These are phyloP conservation scores for Priceomyces medius DNA, from an alignment of 805 yeast species.

Conservation along the genomic window DNA sequence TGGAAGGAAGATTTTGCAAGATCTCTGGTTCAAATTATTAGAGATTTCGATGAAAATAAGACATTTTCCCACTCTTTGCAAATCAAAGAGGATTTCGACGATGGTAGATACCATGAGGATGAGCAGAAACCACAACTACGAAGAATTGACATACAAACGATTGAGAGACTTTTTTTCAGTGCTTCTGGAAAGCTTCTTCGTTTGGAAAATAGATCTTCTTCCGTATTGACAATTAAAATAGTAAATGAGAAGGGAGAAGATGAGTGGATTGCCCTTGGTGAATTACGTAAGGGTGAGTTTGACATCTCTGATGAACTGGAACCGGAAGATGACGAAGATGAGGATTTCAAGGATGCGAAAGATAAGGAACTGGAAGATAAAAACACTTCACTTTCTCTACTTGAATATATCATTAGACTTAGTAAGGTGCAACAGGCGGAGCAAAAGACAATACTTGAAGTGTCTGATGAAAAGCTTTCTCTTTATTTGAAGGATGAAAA, in stretches of 20 bases:
- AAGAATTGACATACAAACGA: slow-evolving; percentile 35
- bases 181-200: slow-evolving; percentile 67
- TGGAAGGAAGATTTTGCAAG: slow-evolving; percentile 77
- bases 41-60: slow-evolving; percentile 17
- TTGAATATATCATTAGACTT: slow-evolving; percentile 64
- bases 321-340: slow-evolving; percentile 25
- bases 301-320: slow-evolving; percentile 25
- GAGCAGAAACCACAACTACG: slow-evolving; percentile 39
- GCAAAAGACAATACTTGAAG: slow-evolving; percentile 48
- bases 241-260: slow-evolving; percentile 15
- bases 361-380: slow-evolving; percentile 9
- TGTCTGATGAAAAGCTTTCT: slow-evolving; percentile 65
- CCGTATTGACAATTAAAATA: slow-evolving; percentile 65
- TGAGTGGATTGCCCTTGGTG: slow-evolving; percentile 57
- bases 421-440: slow-evolving; percentile 61
- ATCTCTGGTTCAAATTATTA: slow-evolving; percentile 43
- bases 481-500: slow-evolving; percentile 61
- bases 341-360: slow-evolving; percentile 16
- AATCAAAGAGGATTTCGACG: slow-evolving; percentile 61
- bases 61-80: slow-evolving; percentile 44
- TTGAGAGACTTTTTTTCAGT: slow-evolving; percentile 60
- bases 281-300: slow-evolving; percentile 21
- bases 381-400: slow-evolving; percentile 47
- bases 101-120: slow-evolving; percentile 65
- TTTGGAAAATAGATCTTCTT: slow-evolving; percentile 59